Evolutionary conservation across 2,329 filamentous ascomycete species (phyloP).

Genomic region (Zymoseptoria brevis): DNA sequence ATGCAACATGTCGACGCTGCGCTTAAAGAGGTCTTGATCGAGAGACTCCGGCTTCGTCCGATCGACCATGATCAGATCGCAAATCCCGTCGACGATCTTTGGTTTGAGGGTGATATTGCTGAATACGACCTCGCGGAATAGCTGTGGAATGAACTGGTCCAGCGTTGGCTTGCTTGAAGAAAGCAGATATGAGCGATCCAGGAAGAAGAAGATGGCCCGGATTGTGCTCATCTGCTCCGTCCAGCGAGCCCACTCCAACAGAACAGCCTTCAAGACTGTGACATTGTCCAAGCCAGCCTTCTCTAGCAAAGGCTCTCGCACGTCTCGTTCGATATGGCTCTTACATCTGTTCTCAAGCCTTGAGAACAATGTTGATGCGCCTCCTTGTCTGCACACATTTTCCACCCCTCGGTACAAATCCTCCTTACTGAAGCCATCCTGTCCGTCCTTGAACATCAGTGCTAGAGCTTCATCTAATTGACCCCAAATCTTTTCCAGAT

Average conservation of each 20-base stretch:
- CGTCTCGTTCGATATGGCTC: conserved; percentile 47
- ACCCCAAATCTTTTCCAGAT: conserved; percentile 66
- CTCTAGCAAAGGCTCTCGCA: conserved; percentile 54
- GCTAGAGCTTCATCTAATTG: conserved; percentile 67
- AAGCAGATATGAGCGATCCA: conserved; percentile 83
- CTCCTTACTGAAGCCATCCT: conserved; percentile 63
- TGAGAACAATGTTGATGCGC: conserved; percentile 59
- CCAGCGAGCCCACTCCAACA: conserved; percentile 68
- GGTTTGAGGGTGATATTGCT: conserved; percentile 44
- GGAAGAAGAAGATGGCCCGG: conserved; percentile 83
- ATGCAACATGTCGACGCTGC: conserved; percentile 74
- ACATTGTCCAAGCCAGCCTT: conserved; percentile 51
- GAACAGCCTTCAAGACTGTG: conserved; percentile 53
- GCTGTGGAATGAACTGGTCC: conserved; percentile 68
- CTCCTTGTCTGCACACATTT: conserved; percentile 75
- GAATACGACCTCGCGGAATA: conserved; percentile 62
- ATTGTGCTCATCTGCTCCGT: conserved; percentile 69
- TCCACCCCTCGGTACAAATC: conserved; percentile 85
- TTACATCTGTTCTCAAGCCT: conserved; percentile 60
- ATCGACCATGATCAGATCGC: conserved; percentile 66
- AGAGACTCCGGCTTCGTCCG: conserved; percentile 48
- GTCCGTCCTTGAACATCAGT: conserved; percentile 60
- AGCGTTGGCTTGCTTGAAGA: conserved; percentile 65
- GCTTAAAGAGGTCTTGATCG: conserved; percentile 59
- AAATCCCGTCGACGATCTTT: conserved; percentile 61